Conservation (phyloP, 768 basidiomycete genomes). For the Lenzites betulinus region DNA sequence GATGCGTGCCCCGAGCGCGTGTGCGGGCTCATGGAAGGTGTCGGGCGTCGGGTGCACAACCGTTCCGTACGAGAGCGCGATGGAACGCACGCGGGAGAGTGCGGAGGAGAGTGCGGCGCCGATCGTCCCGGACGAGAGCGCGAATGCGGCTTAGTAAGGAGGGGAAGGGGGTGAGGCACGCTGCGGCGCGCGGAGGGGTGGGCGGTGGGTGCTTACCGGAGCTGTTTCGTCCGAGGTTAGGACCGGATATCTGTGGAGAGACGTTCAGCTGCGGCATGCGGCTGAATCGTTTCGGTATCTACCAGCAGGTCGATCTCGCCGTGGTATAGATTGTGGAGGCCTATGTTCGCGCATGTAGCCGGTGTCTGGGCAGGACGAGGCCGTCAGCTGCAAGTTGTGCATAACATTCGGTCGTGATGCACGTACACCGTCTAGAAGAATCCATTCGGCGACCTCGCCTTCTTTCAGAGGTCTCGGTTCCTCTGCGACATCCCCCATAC, state of each 20-base stretch:
- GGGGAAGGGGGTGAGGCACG: not conserved
- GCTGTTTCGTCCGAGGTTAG: slow-evolving; percentile 83
- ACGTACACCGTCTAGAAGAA: slow-evolving; percentile 81
- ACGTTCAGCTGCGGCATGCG: not conserved
- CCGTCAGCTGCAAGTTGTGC: not conserved
- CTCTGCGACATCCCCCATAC: slow-evolving; percentile 66
- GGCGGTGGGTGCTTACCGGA: slow-evolving; percentile 52
- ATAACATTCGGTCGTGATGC: not conserved
- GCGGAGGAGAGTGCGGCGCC: slow-evolving; percentile 87
- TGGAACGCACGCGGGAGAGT: slow-evolving; percentile 69
- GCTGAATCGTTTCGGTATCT: not conserved
- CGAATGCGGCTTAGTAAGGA: slow-evolving; percentile 90
- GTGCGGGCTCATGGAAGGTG: slow-evolving; percentile 66
- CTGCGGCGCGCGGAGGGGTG: not conserved
- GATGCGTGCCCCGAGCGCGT: slow-evolving; percentile 66
- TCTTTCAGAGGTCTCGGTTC: slow-evolving; percentile 66
- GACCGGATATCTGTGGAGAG: slow-evolving; percentile 71
- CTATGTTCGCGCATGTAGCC: slow-evolving; percentile 90
- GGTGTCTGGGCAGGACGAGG: slow-evolving; percentile 58
- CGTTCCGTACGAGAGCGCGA: slow-evolving; percentile 88
- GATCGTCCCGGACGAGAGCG: slow-evolving; percentile 89
- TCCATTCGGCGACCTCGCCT: slow-evolving; percentile 88
- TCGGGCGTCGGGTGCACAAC: slow-evolving; percentile 69
- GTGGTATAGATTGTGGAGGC: slow-evolving; percentile 84
- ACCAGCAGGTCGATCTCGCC: slow-evolving; percentile 90